A percentile compares a stretch with the other conserved stretches of the same genome.
These are phyloP conservation scores for Oryza australiensis DNA, from an alignment of 176 grass and related monocot genomes.

Conservation along the genomic window DNA sequence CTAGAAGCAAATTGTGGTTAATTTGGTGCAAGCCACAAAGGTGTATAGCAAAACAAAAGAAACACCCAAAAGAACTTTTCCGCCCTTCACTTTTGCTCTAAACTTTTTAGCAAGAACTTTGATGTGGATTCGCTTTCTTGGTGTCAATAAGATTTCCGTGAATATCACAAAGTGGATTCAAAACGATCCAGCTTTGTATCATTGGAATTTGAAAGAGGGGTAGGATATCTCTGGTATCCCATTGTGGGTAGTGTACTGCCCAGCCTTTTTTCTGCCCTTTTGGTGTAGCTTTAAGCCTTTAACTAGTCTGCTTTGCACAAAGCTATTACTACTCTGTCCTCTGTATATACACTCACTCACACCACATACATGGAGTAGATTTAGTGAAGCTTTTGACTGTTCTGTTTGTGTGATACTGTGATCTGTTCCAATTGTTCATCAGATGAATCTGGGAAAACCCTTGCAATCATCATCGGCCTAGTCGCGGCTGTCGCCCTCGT, in stretches of 20 bases:
- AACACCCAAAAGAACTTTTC: conserved; percentile 35
- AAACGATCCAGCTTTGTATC: conserved; percentile 49
- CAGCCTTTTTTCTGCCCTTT: conserved; percentile 29
- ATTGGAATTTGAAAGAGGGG: conserved; percentile 28
- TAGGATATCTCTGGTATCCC: conserved; percentile 48
- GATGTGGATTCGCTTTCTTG: conserved; percentile 41
- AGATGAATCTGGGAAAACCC: conserved; percentile 68
- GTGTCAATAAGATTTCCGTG: conserved; percentile 28
- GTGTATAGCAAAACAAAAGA: conserved; percentile 28
- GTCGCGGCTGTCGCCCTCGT: conserved; percentile 60
- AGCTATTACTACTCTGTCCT: neutral
- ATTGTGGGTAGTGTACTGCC: conserved; percentile 27
- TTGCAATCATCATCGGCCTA: conserved; percentile 78
- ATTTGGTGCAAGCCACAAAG: conserved; percentile 32
- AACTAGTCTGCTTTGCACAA: conserved; percentile 40
- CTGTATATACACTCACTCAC: neutral
- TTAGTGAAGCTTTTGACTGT: neutral
- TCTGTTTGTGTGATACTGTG: neutral
- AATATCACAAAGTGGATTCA: conserved; percentile 48
- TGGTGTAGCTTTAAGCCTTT: conserved; percentile 43
- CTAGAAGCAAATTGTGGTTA: conserved; percentile 23
- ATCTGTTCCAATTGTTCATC: conserved; percentile 8
- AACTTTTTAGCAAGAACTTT: conserved; percentile 37
- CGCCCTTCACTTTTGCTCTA: conserved; percentile 26
- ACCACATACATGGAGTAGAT: neutral